Conservation (phyloP, 2,329 filamentous ascomycete genomes). For the Ceratocystis eucalypticola region DNA sequence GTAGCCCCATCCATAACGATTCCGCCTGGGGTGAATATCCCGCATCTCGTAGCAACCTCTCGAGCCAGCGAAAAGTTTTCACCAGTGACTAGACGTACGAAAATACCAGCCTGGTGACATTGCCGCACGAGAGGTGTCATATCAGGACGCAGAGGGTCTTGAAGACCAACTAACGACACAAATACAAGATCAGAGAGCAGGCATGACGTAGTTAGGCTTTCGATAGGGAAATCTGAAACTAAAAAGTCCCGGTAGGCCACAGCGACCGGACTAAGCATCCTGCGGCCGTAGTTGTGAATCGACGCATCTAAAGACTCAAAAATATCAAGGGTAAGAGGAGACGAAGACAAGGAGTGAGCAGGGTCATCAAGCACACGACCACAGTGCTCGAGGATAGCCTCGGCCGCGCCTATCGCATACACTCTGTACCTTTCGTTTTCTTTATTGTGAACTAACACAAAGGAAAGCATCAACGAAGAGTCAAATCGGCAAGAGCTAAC, state of each 20-base stretch:
- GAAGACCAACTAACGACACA: constrained; percentile 45
- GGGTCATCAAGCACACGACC: constrained; percentile 34
- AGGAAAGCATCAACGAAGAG: constrained; percentile 43
- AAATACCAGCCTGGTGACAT: constrained; percentile 51
- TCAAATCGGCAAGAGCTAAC: constrained; percentile 41
- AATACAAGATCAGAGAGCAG: constrained; percentile 27
- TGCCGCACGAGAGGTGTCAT: constrained; percentile 48
- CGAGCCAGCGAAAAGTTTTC: constrained; percentile 34
- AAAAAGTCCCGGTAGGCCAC: constrained; percentile 54
- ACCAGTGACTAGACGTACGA: constrained; percentile 50
- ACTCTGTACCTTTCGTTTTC: constrained; percentile 34
- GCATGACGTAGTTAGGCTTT: constrained; percentile 25
- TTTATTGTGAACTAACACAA: constrained; percentile 36
- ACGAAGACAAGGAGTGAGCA: constrained; percentile 24
- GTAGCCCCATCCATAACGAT: constrained; percentile 43
- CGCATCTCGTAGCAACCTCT: constrained; percentile 32
- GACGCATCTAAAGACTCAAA: constrained; percentile 26
- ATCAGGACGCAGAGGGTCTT: constrained; percentile 51
- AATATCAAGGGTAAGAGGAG: constrained; percentile 25
- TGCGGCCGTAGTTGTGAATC: constrained; percentile 44
- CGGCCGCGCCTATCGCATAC: constrained; percentile 44
- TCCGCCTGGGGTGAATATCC: constrained; percentile 47
- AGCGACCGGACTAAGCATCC: constrained; percentile 53
- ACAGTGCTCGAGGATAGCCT: constrained; percentile 38
- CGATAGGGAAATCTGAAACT: constrained; percentile 26